These are phyloP conservation scores for Triadica sebifera DNA, from an alignment of 345 rosid genomes.

Conservation along the genomic window DNA sequence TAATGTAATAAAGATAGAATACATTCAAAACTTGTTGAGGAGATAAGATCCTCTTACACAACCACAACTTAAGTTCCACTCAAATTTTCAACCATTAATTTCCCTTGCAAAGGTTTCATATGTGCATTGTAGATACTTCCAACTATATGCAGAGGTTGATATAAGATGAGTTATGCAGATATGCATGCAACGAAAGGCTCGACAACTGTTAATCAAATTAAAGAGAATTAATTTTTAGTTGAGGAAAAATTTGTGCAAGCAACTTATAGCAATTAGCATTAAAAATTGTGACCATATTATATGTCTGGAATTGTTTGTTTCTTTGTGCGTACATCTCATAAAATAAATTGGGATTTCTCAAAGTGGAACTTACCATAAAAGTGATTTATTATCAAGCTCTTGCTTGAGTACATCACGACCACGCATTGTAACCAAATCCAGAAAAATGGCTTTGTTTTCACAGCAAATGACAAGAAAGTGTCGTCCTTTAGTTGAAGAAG, in stretches of 20 bases:
- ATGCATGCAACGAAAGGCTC: too few relatives aligned
- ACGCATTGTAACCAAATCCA: slow-evolving; percentile 97
- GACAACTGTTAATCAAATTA: too few relatives aligned
- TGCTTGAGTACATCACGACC: slow-evolving; percentile 97
- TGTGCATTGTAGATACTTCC: too few relatives aligned
- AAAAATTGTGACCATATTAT: background rate
- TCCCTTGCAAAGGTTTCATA: too few relatives aligned
- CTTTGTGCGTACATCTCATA: background rate
- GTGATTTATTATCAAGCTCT: slow-evolving; percentile 90
- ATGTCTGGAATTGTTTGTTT: background rate
- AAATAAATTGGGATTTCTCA: slow-evolving; percentile 1
- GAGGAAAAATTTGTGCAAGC: background rate
- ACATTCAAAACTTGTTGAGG: too few relatives aligned
- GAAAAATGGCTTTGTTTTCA: slow-evolving; percentile 88
- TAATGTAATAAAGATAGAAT: too few relatives aligned
- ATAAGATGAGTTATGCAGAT: too few relatives aligned
- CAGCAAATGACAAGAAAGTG: slow-evolving; percentile 97
- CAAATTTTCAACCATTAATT: too few relatives aligned
- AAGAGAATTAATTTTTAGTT: background rate
- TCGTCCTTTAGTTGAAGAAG: slow-evolving; percentile 86
- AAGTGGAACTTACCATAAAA: slow-evolving; percentile 63
- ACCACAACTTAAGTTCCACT: too few relatives aligned
- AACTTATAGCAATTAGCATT: background rate
- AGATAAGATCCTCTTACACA: too few relatives aligned
- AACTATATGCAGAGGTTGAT: too few relatives aligned